Base-by-base conservation (phyloP, 352 stramenopile genomes). In the Pythium grandisporangium region DNA sequence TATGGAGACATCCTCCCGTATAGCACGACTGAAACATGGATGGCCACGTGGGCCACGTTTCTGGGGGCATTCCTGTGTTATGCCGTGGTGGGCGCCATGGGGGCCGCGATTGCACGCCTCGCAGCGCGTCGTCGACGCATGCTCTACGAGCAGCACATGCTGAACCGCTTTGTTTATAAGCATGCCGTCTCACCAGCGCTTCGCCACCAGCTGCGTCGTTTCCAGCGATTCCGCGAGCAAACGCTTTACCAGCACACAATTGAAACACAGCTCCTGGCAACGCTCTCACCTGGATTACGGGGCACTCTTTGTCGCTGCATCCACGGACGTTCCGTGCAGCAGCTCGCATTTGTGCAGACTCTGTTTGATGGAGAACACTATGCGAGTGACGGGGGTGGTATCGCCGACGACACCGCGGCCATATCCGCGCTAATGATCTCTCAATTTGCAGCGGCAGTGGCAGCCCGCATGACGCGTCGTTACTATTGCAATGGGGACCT, bases 1-100 rank as follows among this genome's bases (percentile, higher is more conserved):
- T 64, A 64, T n/a, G 55, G 55, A 14, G 55, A 64, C 22, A 64
- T 64, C 22, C 19, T 64, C 4, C 50, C 55, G 20, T 64, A 57
- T 27, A 60, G 17, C 32, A 50, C 26, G 1, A 23, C 25, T 0
- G 55, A 64, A 33, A 64, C 50, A 0, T 61, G 51, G 51, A 34
- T 59, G 10, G 49, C 49, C 2, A 39, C 32, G 0, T 13, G 48
- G 14, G 42, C 47, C 5, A 64, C 52, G 2, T 64, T 40, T 14
- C 24, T 64, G n/a, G 55, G 55, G 10, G 55, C 50, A 5, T 42
- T 56, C 17, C 23, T 64, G 21, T 64, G 55, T 42, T 64, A 61
- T 30, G 30, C 26, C 6, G 54, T 64, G 40, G 49, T 60, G 33
- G 55, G 55, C 17, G 55, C 49, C 2, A 59, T 64, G 50, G 52